Conservation (phyloP, 768 basidiomycete species). For the Tylopilus rubrobrunneus region DNA sequence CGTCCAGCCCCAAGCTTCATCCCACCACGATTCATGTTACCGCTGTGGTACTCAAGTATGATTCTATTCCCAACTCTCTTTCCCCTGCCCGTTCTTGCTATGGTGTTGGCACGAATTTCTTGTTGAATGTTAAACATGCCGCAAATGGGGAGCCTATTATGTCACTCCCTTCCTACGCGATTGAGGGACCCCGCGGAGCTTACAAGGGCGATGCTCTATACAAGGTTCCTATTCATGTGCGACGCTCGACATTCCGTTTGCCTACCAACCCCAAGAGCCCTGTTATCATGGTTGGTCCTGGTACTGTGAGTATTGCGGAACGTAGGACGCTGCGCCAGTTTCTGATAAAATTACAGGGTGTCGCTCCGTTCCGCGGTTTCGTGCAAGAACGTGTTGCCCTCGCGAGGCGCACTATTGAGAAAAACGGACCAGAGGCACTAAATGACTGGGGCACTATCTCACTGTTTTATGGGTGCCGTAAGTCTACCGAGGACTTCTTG, state of each 20-base stretch:
- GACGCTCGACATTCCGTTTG: slow-evolving; percentile 93
- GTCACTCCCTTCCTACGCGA: slow-evolving; percentile 67
- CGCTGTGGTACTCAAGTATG: slow-evolving; percentile 91
- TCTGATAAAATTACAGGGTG: slow-evolving; percentile 57
- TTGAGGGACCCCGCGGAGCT: slow-evolving; percentile 86
- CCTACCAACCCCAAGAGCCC: slow-evolving; percentile 98
- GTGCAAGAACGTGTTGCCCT: slow-evolving; percentile 97
- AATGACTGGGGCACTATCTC: slow-evolving; percentile 94
- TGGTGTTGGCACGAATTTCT: slow-evolving; percentile 93
- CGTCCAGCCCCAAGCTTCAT: slow-evolving; percentile 90
- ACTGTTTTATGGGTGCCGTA: slow-evolving; percentile 95
- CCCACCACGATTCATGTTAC: slow-evolving; percentile 92
- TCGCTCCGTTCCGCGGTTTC: slow-evolving; percentile 99
- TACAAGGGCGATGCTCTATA: slow-evolving; percentile 69
- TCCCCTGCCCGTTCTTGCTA: slow-evolving; percentile 67
- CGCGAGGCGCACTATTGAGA: slow-evolving; percentile 90
- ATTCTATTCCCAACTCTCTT: slow-evolving; percentile 54
- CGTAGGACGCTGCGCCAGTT: background rate
- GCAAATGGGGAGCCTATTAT: slow-evolving; percentile 54
- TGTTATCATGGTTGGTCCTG: slow-evolving; percentile 98
- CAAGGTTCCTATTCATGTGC: slow-evolving; percentile 90
- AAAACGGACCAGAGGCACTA: slow-evolving; percentile 91
- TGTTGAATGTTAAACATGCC: slow-evolving; percentile 86
- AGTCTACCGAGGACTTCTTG: slow-evolving; percentile 83
- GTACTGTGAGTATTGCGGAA: slow-evolving; percentile 65